Evolutionary conservation across 192 early-diverging fungal genomes (phyloP), one percentile per base, ranked within the genome.

Genomic region (Umbelopsis sp.): DNA sequence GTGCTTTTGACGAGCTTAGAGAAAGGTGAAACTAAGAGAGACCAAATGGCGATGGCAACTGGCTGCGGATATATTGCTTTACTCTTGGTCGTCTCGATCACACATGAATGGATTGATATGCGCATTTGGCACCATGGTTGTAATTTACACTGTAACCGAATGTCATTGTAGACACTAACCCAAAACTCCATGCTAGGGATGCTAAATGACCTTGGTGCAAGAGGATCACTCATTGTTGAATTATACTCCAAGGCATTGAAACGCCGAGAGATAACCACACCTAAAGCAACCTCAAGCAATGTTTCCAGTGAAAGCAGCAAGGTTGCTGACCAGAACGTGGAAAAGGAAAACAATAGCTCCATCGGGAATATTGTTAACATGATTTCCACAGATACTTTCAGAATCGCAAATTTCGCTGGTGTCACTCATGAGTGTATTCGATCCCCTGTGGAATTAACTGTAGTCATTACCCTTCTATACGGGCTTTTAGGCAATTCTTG

Each of bases 401-500:
- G 88, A 69, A 78, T 94, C 10, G 75, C 82, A 7, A 86, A 86
- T 45, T 84, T 84, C 16, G 65, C 75, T 24, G 70, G 74, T 68
- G 89, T 85, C 71, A 75, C 84, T 73, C 78, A 87, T 56, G 78
- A 81, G 22, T 62, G 87, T n/a, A 79, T 90, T 71, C 83, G 78
- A 10, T 74, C 83, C 8, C 91, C 91, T 2, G 84, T 89, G 25
- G 84, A 86, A 54, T 80, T 94, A 20, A 43, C 80, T 1, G 76
- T 95, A 9, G 92, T 92, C 21, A 75, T 90, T 6, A 84, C 81
- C 71, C 80, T 89, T 66, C 77, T 98, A 44, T 90, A 95, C 77
- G 81, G 83, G 41, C 81, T 98, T 41, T 81, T 98, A 51, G 97
- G 97, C 26, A 83, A 83, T 47, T 87, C 93, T 2, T 94, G 91